Evolutionary conservation across 352 stramenopile species (phyloP), one percentile per base, ranked within the genome.

Genomic region (Globisporangium paroecandrum): DNA sequence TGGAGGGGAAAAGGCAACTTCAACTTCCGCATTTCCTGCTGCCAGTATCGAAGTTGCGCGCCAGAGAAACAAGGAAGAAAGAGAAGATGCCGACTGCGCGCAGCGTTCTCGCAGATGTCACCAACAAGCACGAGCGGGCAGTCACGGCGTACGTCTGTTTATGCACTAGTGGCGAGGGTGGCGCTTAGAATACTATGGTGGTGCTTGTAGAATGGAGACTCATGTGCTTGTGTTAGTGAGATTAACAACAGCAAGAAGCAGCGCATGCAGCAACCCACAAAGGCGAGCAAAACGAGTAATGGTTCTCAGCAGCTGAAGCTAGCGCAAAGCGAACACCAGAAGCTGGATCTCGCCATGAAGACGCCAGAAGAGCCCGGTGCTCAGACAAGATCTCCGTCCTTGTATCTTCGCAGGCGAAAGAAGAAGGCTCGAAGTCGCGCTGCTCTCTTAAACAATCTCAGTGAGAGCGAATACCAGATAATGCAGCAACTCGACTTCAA

Each of bases 401-500:
- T 22, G 20, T 62, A 34, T 41, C 58, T 70, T 9, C 49, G 58
- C 7, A 51, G 58, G 8, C 58, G 65, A 4, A 29, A 65, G 34
- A 70, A 62, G 51, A 70, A 70, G 22, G 29, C 27, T 3, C 58
- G 32, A n/a, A 49, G 43, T n/a, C 58, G 58, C 0, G 47, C 20
- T 25, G 47, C 36, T 57, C 3, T 62, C 3, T n/a, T 70, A 3
- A 20, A 51, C 12, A 3, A 4, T 43, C 8, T 36, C 4, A 8
- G 29, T 22, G 58, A 46, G 4, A 34, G 6, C 2, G 58, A 65
- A 20, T 20, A 1, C 25, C 38, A 63, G 4, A 34, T 71, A 22
- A n/a, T 68, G 32, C 68, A 71, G 64, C 56, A 32, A 10, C 58
- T 73, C 29, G 64, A 73, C 32, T 73, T 73, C 38, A 22, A 43